Evolutionary conservation across 768 basidiomycete species (phyloP).

Genomic region (Crassisporium funariophilum): DNA sequence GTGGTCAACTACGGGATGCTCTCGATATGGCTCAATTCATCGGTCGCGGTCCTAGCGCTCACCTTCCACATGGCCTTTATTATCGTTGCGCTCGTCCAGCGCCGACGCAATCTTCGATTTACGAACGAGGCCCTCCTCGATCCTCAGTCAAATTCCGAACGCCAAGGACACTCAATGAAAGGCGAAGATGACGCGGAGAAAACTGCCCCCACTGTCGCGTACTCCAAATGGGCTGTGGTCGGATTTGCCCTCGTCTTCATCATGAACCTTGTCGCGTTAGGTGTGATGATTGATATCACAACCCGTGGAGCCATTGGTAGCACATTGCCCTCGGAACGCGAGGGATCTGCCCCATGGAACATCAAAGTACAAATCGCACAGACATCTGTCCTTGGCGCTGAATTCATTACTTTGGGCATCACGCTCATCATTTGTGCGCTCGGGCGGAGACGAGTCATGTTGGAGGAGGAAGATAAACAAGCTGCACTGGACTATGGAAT

Average conservation of each 20-base stretch:
- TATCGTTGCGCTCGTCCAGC: not conserved
- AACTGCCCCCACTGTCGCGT: constrained; percentile 14
- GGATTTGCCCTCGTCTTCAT: constrained; percentile 19
- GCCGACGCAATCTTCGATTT: not conserved
- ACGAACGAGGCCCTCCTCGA: not conserved
- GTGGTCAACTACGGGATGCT: constrained; percentile 31
- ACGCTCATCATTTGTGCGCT: constrained; percentile 15
- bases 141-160: constrained; percentile 9
- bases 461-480: constrained; percentile 6
- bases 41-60: constrained; percentile 20
- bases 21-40: constrained; percentile 27
- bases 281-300: constrained; percentile 30
- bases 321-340: constrained; percentile 25
- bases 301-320: constrained; percentile 21
- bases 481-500: no score
- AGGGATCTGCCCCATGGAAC: constrained; percentile 28
- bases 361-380: constrained; percentile 30
- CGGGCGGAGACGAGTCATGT: constrained; percentile 9
- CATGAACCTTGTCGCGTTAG: constrained; percentile 23
- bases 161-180: not conserved
- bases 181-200: constrained; percentile 13
- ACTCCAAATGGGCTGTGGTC: constrained; percentile 16
- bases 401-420: constrained; percentile 14
- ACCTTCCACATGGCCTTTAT: constrained; percentile 21
- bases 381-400: constrained; percentile 23